Evolutionary conservation across 768 basidiomycete species (phyloP).

Genomic region (Amanita phalloides): DNA sequence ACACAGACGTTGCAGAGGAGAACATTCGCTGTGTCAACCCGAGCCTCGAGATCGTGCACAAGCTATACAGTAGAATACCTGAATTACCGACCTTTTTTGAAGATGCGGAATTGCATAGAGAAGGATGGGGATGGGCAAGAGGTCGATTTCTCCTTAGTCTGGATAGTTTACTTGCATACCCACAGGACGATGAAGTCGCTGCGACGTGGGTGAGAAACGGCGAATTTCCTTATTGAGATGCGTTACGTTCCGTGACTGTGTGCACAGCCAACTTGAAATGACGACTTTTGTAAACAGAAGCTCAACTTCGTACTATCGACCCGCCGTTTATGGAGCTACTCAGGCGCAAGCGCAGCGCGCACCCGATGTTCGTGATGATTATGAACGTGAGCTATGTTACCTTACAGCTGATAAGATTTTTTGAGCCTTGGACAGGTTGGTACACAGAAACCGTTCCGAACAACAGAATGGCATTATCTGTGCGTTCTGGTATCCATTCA

Average conservation of each 20-base stretch:
- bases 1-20: constrained; percentile 24
- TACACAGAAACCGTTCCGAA: constrained; percentile 71
- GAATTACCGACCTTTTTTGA: constrained; percentile 9
- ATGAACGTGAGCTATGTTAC: constrained; percentile 46
- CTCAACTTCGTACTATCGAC: constrained; percentile 19
- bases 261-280: not conserved
- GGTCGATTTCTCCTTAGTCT: constrained; percentile 17
- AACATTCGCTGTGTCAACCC: constrained; percentile 14
- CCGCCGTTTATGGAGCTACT: constrained; percentile 15
- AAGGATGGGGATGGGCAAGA: constrained; percentile 17
- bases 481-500: constrained; percentile 70
- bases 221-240: constrained; percentile 1
- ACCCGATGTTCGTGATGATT: constrained; percentile 57
- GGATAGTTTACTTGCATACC: constrained; percentile 25
- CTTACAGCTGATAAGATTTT: not conserved
- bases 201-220: constrained; percentile 18
- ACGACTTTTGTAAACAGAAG: constrained; percentile 10
- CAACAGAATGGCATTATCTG: constrained; percentile 87
- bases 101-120: constrained; percentile 7
- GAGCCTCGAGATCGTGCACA: not conserved
- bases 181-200: constrained; percentile 28
- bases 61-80: not conserved
- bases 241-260: not conserved
- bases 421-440: constrained; percentile 43
- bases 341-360: constrained; percentile 12